phyloP scores from a whole-genome alignment of 1,139 yeast genomes.

The Suhomyces choctaworum region DNA sequence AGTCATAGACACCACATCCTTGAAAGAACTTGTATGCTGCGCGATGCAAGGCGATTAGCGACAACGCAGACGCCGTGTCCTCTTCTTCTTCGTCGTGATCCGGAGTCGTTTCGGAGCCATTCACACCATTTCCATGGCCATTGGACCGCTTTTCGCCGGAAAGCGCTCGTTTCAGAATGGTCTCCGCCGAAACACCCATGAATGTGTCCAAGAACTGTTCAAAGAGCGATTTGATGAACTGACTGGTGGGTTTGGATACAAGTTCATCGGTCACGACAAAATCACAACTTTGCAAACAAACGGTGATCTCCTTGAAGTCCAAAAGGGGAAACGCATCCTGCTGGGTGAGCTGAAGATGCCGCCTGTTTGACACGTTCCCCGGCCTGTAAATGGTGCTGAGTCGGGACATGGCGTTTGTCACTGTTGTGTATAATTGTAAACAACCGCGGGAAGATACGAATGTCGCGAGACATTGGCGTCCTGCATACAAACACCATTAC shows the following conservation, averaged over 20 bases:
- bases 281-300: slow-evolving; percentile 64
- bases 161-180: slow-evolving; percentile 13
- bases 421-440: slow-evolving; percentile 4
- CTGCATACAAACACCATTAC: no score
- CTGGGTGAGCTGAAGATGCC: slow-evolving; percentile 18
- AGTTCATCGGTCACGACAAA: slow-evolving; percentile 64
- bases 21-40: slow-evolving; percentile 62
- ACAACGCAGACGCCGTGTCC: slow-evolving; percentile 26
- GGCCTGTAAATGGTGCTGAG: slow-evolving; percentile 28
- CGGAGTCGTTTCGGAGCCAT: slow-evolving; percentile 4
- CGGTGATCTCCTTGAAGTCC: slow-evolving; percentile 61
- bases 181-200: slow-evolving; percentile 42
- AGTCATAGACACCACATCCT: slow-evolving; percentile 77
- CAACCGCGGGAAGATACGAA: no score
- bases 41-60: slow-evolving; percentile 54
- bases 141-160: slow-evolving; percentile 1
- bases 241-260: slow-evolving; percentile 63
- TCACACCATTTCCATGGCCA: slow-evolving; percentile 7
- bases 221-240: slow-evolving; percentile 59
- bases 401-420: slow-evolving; percentile 22
- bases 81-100: slow-evolving; percentile 27
- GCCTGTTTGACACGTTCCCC: slow-evolving; percentile 21
- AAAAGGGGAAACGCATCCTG: slow-evolving; percentile 62
- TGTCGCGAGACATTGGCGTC: no score
- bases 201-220: slow-evolving; percentile 74